phyloP scores from a whole-genome alignment of 306 rosid species.

The Malus asiatica region DNA sequence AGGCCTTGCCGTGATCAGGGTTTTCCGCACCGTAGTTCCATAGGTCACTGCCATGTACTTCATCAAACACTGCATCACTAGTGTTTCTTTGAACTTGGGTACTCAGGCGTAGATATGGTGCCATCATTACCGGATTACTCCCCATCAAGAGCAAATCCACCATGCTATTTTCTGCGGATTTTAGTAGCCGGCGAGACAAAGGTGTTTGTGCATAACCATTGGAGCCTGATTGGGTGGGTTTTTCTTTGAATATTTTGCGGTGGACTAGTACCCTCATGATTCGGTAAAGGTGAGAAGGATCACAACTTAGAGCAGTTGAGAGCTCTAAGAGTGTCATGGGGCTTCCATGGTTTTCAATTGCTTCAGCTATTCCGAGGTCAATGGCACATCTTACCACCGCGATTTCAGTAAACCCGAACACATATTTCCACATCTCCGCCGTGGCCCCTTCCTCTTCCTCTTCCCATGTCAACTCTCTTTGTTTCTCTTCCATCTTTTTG shows the following conservation, averaged over 20 bases:
- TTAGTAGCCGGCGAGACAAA: slow-evolving; percentile 21
- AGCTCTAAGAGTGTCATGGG: slow-evolving; percentile 47
- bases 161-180: slow-evolving; percentile 16
- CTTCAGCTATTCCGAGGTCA: slow-evolving; percentile 59
- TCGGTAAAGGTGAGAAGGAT: slow-evolving; percentile 16
- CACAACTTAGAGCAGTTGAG: slow-evolving; percentile 36
- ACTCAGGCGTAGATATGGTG: slow-evolving; percentile 26
- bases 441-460: slow-evolving; percentile 11
- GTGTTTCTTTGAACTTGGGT: background rate
- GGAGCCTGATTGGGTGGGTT: background rate
- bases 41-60: slow-evolving; percentile 42
- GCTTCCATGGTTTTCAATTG: slow-evolving; percentile 39
- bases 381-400: slow-evolving; percentile 45
- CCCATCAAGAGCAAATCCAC: slow-evolving; percentile 14
- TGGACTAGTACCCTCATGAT: slow-evolving; percentile 49
- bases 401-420: background rate
- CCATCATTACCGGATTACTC: slow-evolving; percentile 24
- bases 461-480: background rate
- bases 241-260: slow-evolving; percentile 35
- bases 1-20: slow-evolving; percentile 24
- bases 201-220: slow-evolving; percentile 20
- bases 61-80: slow-evolving; percentile 26
- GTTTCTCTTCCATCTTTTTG: background rate
- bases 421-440: too few relatives aligned
- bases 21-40: slow-evolving; percentile 36